phyloP scores from a whole-genome alignment of 495 filamentous ascomycete genomes.

The Bryoglossum gracile region DNA sequence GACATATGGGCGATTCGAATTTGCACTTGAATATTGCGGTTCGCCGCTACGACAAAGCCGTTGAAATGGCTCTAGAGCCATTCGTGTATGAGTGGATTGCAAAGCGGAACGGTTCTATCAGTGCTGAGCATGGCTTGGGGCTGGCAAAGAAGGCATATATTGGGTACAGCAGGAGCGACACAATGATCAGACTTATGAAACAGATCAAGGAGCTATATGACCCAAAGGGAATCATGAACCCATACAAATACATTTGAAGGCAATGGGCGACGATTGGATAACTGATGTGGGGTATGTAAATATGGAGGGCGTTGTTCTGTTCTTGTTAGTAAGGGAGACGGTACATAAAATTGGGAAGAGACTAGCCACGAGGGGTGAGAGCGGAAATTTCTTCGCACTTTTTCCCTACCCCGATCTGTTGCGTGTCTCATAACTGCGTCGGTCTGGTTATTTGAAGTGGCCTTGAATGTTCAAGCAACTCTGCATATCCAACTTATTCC shows the following conservation, averaged over 20 bases:
- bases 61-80: slow-evolving; percentile 86
- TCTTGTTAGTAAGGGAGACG: too few species aligned
- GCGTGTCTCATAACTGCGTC: too few species aligned
- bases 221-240: slow-evolving; percentile 91
- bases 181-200: slow-evolving; percentile 85
- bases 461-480: too few species aligned
- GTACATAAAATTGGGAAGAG: too few species aligned
- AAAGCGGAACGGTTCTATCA: slow-evolving; percentile 80
- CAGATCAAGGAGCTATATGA: slow-evolving; percentile 87
- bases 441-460: too few species aligned
- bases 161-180: slow-evolving; percentile 81
- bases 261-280: too few species aligned
- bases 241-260: slow-evolving; percentile 79
- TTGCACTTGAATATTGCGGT: slow-evolving; percentile 85
- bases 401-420: too few species aligned
- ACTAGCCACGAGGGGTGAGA: too few species aligned
- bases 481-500: too few species aligned
- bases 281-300: background rate
- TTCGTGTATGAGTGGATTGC: slow-evolving; percentile 97
- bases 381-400: too few species aligned
- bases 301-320: background rate
- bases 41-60: slow-evolving; percentile 73
- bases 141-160: slow-evolving; percentile 93
- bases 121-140: slow-evolving; percentile 91
- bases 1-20: slow-evolving; percentile 96